Evolutionary conservation across 805 yeast genomes (phyloP), one percentile per base, ranked within the genome.

Genomic region (Ogataea siamensis): DNA sequence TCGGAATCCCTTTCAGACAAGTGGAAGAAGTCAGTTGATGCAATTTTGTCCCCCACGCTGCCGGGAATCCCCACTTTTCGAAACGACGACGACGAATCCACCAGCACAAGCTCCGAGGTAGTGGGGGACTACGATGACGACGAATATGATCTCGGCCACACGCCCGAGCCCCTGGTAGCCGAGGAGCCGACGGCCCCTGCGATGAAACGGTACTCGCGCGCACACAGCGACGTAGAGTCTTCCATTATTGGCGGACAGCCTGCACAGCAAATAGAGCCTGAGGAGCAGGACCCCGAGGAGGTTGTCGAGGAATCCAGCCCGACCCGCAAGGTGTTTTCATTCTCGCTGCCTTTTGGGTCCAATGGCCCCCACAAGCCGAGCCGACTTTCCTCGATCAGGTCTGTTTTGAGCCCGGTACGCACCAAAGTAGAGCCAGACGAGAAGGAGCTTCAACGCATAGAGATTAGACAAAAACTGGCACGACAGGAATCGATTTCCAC

Each of bases 401-500:
- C 43, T 11, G 40, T 22, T 20, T 25, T 42, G 10, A 34, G 37
- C 9, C 22, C 37, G 13, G 39, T 27, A 7, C 29, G 32, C 18
- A 22, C 28, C 23, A 43, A 26, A 17, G 7, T 25, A 3, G 52
- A 40, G 10, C 40, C 46, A 10, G 51, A 49, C 21, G 53, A 58
- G 15, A 54, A 59, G 14, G 59, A 53, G 25, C 43, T 44, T 12
- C 54, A 52, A 28, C 46, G 55, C 25, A 57, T 64, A 23, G 66
- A 62, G 15, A 59, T 74, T 26, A 51, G 67, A 19, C 49, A 66
- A 23, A 71, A 67, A 47, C 51, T 77, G 23, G 63, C 67, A 34
- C 66, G 83, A 24, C 82, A 76, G 40, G 76, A 76, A 42, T 69
- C 82, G 0, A 70, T 80, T 19, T 64, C 73, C 28, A 80, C 87